Base-by-base conservation (phyloP, 768 basidiomycete genomes). In the Trametes elegans region DNA sequence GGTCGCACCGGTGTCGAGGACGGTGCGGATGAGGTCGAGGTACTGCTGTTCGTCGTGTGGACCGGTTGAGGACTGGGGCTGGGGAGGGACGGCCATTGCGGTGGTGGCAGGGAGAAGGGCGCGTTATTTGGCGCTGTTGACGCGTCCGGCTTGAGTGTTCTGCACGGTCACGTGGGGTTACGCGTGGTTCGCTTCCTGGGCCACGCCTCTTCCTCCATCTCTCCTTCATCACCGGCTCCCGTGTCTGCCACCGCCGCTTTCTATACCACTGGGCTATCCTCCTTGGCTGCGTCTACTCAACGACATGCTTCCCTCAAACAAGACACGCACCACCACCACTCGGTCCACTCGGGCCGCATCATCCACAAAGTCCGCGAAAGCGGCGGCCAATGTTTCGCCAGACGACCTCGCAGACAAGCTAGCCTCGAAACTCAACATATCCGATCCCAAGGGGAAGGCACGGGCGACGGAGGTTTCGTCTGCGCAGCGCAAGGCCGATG, bases 41-140 rank as follows among this genome's bases (percentile, higher is more conserved):
- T 99, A 98, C 70, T 98, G 95, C 39, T 82, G 64, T 70, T 99
- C 96, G 63, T 97, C 93, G 71, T 92, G 90, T 44, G 41, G 50
- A 35, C 51, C 42, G 27, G 50, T 42, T 31, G 19, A 23, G 44
- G 44, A 36, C 45, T 29, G 10, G 6, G 16, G 35, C 3, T 7
- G 26, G 27, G 55, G 18, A 8, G 49, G 16, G 43, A 41, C 38
- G 36, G 44, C 32, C 51, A 53, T 53, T 26, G 51, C 34, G 51
- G 41, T 44, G 27, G 19, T 21, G 42, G 40, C 9, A 43, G 14
- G 26, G 32, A 34, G 28, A 26, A 48, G 39, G 21, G 45, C 56
- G 56, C 56, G 56, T 57, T 56, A 41, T 56, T 48, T 34, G 46
- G 27, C 13, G 4, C 13, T 47, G 48, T 56, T 36, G 48, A 50